Evolutionary conservation across 2,329 filamentous ascomycete species (phyloP), one percentile per base, ranked within the genome.

Genomic region (Aspergillus uvarum): DNA sequence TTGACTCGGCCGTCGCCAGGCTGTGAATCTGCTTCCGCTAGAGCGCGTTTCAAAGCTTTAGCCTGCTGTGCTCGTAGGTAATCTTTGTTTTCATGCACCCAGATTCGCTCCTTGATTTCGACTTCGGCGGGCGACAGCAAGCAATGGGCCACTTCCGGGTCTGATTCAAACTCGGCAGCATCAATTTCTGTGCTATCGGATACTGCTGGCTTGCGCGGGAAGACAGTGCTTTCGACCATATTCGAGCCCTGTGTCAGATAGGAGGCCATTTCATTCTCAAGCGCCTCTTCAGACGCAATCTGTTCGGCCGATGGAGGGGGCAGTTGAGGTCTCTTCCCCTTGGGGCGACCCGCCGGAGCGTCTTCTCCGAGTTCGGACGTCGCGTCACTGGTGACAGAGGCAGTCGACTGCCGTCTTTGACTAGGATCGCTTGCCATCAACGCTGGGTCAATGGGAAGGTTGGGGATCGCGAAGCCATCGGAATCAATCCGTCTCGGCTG

Each of bases 1-100:
- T 71, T 65, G 66, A 69, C 53, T 21, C 53, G 53, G 26, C 53
- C 53, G 26, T 55, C 53, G 35, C 73, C 65, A 12, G 69, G 72
- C 7, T 69, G 69, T 4, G 71, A 80, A 35, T 80, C 79, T 12
- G 81, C 81, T 62, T 83, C 82, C n/a, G 80, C 80, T 19, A 87
- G 74, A 38, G 92, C 91, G 60, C 87, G 85, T 44, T 89, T 85
- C 59, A 96, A 89, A 6, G 89, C 83, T 75, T 95, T 96, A 61
- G 90, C 87, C 71, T 97, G 92, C 71, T 96, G 89, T 52, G 87
- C 85, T 8, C 94, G 90, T 44, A 99, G 82, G 85, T 93, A 99
- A 66, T 96, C 92, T 73, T 95, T 92, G 76, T 99, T 98, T 72
- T 93, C 88, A 61, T 94, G 93, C 48, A 96, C 87, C 95, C 95